Evolutionary conservation across 371 early-diverging fungal species (phyloP), one percentile per base, ranked within the genome.

Genomic region (Mortierella sp.): DNA sequence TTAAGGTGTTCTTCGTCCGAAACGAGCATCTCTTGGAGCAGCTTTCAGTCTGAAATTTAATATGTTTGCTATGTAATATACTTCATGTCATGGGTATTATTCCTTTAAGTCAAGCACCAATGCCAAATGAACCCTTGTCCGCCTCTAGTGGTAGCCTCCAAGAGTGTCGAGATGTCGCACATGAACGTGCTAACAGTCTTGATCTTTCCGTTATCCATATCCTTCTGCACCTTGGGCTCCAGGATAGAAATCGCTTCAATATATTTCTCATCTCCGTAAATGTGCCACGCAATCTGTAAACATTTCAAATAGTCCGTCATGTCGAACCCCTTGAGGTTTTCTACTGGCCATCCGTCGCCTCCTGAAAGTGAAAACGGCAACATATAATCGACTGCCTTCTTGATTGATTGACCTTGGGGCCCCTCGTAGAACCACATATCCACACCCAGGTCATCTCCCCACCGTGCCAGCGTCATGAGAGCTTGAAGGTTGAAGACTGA

Each of bases 361-460:
- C 85, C 85, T 0, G 77, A 47, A 18, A 75, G 49, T 9, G 89
- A 87, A 77, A 64, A 87, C 0, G 88, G 87, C 18, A 88, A 54
- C 72, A 90, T 57, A 54, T 74, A 89, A 55, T 90, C 87, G 51
- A 90, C 54, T 3, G 89, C 89, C 47, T 73, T 74, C 39, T 83
- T 78, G 57, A 87, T 77, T 32, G 84, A 73, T 54, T 86, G 86
- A 6, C 87, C 86, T 54, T 85, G 78, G 18, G 77, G 76, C 0
- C 84, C 83, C 55, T 77, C 57, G 60, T 86, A 88, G n/a, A 64
- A 49, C 77, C 84, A 87, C 80, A 88, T 61, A 62, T 86, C 86
- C 22, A 86, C 72, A 0, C 77, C 78, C 3, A 84, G 49, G n/a
- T 72, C 73, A 18, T 77, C 74, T 0, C 83, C 80, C 72, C 87